phyloP scores from a whole-genome alignment of 768 basidiomycete genomes.

The Panus rudis region DNA sequence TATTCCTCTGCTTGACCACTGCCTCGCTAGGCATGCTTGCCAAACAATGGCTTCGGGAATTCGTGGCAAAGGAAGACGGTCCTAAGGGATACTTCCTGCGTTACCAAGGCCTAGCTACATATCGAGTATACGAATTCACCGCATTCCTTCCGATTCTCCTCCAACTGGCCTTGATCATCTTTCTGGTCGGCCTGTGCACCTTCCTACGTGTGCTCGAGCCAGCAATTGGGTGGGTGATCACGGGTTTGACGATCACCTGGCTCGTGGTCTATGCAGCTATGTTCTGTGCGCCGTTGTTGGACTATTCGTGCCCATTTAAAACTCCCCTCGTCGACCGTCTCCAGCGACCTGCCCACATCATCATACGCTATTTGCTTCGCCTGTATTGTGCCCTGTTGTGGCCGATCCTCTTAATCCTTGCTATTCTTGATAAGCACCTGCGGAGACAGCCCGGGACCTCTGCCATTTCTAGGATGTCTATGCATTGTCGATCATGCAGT shows the following conservation, averaged over 20 bases:
- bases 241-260: neutral
- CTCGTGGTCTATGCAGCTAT: neutral
- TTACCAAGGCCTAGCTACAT: neutral
- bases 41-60: conserved; percentile 6
- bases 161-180: conserved; percentile 2
- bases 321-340: neutral
- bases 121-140: conserved; percentile 1
- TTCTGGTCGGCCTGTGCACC: conserved; percentile 1
- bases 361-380: too few relatives aligned
- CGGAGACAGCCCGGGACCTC: too few relatives aligned
- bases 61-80: too few relatives aligned
- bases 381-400: too few relatives aligned
- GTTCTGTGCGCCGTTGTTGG: neutral
- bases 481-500: too few relatives aligned
- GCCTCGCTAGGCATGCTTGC: conserved; percentile 4
- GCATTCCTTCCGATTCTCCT: neutral
- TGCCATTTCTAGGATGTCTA: too few relatives aligned
- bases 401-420: too few relatives aligned
- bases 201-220: conserved; percentile 1
- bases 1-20: conserved; percentile 3
- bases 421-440: too few relatives aligned
- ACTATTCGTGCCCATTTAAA: neutral
- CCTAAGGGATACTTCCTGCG: too few relatives aligned
- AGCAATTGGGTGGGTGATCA: conserved; percentile 1
- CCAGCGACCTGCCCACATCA: too few relatives aligned